phyloP scores from a whole-genome alignment of 345 rosid genomes.

The Citrus reticulata region DNA sequence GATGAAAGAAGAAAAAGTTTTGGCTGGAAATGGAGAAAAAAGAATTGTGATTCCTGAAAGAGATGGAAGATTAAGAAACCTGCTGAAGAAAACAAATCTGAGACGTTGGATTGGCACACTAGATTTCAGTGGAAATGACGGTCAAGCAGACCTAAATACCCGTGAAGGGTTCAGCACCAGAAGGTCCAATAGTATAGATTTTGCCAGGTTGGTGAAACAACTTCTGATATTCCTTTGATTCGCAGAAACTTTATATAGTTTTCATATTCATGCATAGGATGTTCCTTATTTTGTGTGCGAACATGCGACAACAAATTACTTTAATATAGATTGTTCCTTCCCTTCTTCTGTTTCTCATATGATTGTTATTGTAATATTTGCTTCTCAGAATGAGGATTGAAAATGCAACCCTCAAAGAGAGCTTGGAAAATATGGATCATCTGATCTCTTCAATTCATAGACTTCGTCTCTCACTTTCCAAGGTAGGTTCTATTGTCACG shows the following conservation, averaged over 20 bases:
- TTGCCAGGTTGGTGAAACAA: constrained; percentile 60
- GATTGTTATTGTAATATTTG: constrained; percentile 4
- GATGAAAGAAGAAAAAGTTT: constrained; percentile 37
- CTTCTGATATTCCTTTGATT: neutral
- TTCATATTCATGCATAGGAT: neutral
- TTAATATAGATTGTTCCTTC: constrained; percentile 1
- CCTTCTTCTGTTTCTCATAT: neutral
- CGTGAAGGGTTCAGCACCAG: constrained; percentile 29
- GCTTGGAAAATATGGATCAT: constrained; percentile 78
- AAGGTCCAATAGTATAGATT: constrained; percentile 46
- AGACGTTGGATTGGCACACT: constrained; percentile 62
- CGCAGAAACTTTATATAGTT: constrained; percentile 1
- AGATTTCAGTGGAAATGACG: constrained; percentile 52
- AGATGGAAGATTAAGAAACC: constrained; percentile 72
- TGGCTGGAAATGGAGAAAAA: constrained; percentile 28
- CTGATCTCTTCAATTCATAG: constrained; percentile 70
- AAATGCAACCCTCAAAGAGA: constrained; percentile 86
- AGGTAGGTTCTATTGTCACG: constrained; percentile 38
- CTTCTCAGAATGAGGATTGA: constrained; percentile 76
- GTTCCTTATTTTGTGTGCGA: neutral
- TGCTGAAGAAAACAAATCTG: constrained; percentile 80
- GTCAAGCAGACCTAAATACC: constrained; percentile 25
- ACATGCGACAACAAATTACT: neutral
- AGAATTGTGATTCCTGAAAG: constrained; percentile 36
- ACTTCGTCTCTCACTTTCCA: constrained; percentile 71